Evolutionary conservation across 495 filamentous ascomycete species (phyloP).

Genomic region (Xylaria curta): DNA sequence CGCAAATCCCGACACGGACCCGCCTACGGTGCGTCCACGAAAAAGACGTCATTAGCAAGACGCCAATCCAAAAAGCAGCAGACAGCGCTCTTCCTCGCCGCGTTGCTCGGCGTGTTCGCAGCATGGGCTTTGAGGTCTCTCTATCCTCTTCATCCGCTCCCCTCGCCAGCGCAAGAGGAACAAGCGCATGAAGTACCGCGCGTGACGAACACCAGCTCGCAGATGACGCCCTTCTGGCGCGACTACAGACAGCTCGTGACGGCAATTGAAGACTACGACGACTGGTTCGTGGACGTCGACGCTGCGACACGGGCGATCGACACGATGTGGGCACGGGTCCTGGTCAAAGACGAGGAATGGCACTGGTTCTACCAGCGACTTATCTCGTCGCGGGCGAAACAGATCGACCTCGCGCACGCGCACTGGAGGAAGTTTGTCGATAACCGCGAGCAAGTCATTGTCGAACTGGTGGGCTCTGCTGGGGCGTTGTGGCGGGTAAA

Average conservation of each 20-base stretch:
- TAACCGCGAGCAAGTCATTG: background rate
- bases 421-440: background rate
- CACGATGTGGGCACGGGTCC: background rate
- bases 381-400: background rate
- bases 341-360: background rate
- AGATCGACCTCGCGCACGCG: background rate
- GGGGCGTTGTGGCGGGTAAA: background rate
- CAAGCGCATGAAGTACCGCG: background rate
- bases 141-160: background rate
- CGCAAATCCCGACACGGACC: background rate
- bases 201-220: background rate
- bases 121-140: background rate
- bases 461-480: background rate
- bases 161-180: background rate
- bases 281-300: constrained; percentile 1
- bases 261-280: background rate
- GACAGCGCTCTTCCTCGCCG: background rate
- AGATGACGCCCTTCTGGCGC: constrained; percentile 5
- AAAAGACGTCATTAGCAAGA: background rate
- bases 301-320: constrained; percentile 4
- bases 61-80: background rate
- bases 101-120: background rate
- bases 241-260: background rate
- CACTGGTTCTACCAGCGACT: background rate
- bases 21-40: background rate